These are phyloP conservation scores for Saccharomycopsis sp. DNA, from an alignment of 805 yeast species.

Conservation along the genomic window DNA sequence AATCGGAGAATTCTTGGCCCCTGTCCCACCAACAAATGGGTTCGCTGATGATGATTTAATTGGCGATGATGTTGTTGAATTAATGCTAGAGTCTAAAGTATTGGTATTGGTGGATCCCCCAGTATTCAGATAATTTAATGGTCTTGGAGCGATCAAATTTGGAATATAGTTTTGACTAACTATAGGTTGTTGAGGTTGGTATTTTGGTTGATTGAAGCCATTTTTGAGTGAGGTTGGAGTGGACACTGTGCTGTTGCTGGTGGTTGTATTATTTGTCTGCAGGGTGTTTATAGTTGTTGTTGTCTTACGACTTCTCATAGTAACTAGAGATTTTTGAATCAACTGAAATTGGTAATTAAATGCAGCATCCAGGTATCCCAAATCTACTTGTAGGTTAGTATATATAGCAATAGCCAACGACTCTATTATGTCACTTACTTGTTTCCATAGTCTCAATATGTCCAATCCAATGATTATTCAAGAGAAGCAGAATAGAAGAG, in stretches of 20 bases:
- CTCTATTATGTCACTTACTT: too few species aligned
- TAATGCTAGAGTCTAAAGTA: neutral
- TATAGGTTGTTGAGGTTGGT: constrained; percentile 1
- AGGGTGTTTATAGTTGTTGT: constrained; percentile 1
- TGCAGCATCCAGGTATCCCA: constrained; percentile 5
- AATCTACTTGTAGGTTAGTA: neutral
- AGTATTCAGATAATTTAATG: constrained; percentile 1
- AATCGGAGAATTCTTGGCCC: constrained; percentile 4
- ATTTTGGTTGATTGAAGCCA: constrained; percentile 5
- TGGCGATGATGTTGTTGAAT: constrained; percentile 3
- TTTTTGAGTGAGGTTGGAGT: neutral
- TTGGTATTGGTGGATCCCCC: neutral
- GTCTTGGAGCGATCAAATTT: constrained; percentile 13
- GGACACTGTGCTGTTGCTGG: constrained; percentile 1
- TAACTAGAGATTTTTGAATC: constrained; percentile 10
- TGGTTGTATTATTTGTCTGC: neutral
- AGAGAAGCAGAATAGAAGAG: too few species aligned
- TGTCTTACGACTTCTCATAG: constrained; percentile 12
- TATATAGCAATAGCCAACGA: too few species aligned
- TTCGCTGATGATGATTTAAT: constrained; percentile 2
- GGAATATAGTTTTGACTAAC: neutral
- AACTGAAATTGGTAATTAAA: constrained; percentile 16
- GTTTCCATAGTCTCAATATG: too few species aligned
- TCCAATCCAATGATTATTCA: too few species aligned
- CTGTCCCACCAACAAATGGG: neutral